Evolutionary conservation across 108 stramenopile species (phyloP).

Genomic region (Poteriospumella lacustris): DNA sequence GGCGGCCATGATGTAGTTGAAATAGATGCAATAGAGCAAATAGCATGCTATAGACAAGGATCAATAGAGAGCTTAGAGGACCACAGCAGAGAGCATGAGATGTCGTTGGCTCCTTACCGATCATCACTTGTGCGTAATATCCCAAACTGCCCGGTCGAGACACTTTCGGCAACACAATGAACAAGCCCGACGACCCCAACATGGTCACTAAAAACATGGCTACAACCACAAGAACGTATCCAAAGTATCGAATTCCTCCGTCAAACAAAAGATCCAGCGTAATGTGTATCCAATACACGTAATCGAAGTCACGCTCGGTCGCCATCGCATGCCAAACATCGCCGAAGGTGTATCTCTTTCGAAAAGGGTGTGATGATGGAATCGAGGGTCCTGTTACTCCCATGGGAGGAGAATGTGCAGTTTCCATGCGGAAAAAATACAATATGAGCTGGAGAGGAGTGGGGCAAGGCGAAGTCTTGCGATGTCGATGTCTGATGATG

Average conservation of each 20-base stretch:
- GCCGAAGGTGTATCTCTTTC: neutral
- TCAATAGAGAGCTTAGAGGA: neutral
- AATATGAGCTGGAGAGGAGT: no score
- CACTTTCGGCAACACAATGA: neutral
- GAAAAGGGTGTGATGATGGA: no score
- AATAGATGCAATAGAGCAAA: neutral
- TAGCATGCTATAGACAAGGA: neutral
- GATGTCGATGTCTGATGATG: no score
- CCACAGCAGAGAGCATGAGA: neutral
- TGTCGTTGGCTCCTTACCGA: neutral
- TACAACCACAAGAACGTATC: neutral
- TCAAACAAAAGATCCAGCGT: neutral
- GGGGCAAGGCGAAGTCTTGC: no score
- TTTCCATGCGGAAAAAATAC: no score
- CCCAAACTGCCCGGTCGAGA: neutral
- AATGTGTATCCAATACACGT: slow-evolving; percentile 1
- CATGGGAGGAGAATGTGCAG: no score
- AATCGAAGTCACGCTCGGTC: neutral
- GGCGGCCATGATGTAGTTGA: neutral
- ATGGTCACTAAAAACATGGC: neutral
- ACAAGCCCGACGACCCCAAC: neutral
- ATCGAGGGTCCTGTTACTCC: no score
- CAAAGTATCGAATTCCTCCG: neutral
- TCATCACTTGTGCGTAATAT: neutral
- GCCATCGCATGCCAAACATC: neutral